Evolutionary conservation across 2,329 filamentous ascomycete species (phyloP), one percentile per base, ranked within the genome.

Genomic region (Penicillium paneum): DNA sequence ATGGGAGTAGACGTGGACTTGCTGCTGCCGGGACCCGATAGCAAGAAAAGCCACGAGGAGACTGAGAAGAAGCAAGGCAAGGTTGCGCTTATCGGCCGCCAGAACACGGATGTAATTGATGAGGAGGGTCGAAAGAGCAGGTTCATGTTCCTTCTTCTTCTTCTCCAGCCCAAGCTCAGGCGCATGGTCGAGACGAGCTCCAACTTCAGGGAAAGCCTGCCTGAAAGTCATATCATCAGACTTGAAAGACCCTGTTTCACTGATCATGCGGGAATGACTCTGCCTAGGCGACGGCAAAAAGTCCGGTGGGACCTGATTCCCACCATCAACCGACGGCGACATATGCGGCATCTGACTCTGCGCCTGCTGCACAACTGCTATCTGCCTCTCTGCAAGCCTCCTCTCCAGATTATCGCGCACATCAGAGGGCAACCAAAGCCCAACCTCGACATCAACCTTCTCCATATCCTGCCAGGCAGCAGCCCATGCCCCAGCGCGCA

Each of bases 401-500:
- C 66, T 67, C 55, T 84, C 81, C 24, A 86, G 60, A 19, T 75
- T 74, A 43, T 77, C 76, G 36, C 79, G 74, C 10, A 83, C 62
- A 10, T 80, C 77, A 3, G 81, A 78, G 2, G 79, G 78, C 26
- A 86, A 75, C 78, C 80, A 83, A 3, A 94, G 89, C 64, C 89
- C 84, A 49, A 99, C 84, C 72, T 97, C 93, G 1, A 96, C 90
- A 67, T 99, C 94, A 0, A 97, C 90, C n/a, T 93, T 84, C 75
- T 99, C 94, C 94, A 99, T 99, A 73, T 97, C 93, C 63, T 85
- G 89, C 93, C 93, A 99, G 55, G 90, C 93, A 2, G 92, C 92
- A 5, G 84, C 84, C 94, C 94, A 99, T 0, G 94, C 93, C 0
- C 91, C 91, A 5, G 90, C 87, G 55, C 86, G 84, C 90, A 99